Base-by-base conservation (phyloP, 192 early-diverging fungal species). In the Fimicolochytrium jonesii region DNA sequence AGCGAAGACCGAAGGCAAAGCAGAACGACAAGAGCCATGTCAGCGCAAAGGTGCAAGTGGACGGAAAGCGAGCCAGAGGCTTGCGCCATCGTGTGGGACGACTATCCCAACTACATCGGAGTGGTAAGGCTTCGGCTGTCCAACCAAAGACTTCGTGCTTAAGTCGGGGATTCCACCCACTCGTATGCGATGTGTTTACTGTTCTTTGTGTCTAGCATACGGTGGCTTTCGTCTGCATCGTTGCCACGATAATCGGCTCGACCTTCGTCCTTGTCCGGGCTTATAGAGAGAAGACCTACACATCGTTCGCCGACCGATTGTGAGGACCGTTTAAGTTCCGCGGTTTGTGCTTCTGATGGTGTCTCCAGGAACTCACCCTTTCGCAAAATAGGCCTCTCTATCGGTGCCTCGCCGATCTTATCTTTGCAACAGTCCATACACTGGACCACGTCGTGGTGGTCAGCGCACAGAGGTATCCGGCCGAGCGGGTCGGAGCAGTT, bases 171-270 rank as follows among this genome's bases (percentile, higher is more conserved):
- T n/a, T n/a, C n/a, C n/a, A n/a, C n/a, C n/a, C n/a, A n/a, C n/a
- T n/a, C n/a, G n/a, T n/a, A n/a, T n/a, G n/a, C n/a, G n/a, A n/a
- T n/a, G n/a, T n/a, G n/a, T n/a, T n/a, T n/a, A n/a, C n/a, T n/a
- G n/a, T n/a, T n/a, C n/a, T n/a, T 39, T 39, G 37, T 11, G 17
- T 22, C 23, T 48, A 58, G 56, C 56, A 58, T 31, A 20, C 44
- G 2, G 31, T 58, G 39, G 56, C 56, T 23, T 31, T 58, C 2
- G 22, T 45, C 4, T 58, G 56, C 56, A 58, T 58, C 43, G 56
- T 7, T 17, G 13, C 32, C 10, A 44, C 56, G 2, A 20, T 29
- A 9, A 18, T 28, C n/a, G 56, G 56, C 1, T 58, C 56, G 28
- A 11, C 44, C 4, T 45, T 26, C 18, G 56, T 58, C 9, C 18